Evolutionary conservation across 345 rosid genomes (phyloP), one percentile per base, ranked within the genome.

Genomic region (Syzygium aromaticum): DNA sequence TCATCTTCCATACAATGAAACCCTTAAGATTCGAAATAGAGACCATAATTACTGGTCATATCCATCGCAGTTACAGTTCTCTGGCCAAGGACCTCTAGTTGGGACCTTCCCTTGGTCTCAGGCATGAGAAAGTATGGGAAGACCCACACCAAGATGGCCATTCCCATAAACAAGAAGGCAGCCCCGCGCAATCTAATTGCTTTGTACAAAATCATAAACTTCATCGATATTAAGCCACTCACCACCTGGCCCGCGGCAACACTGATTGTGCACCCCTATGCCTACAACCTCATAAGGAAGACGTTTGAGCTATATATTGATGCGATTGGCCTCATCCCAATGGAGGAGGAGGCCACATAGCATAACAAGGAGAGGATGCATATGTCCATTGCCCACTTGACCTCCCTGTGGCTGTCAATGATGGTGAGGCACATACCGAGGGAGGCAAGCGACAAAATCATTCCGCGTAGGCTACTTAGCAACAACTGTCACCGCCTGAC

Each of bases 241-340:
- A 92, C 91, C 77, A 94, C 91, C 33, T 97, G 91, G 28, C 94
- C 96, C 67, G 93, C 91, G 1, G 94, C 90, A 38, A 96, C 99
- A 4, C 87, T 98, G 54, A 94, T 86, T 88, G 98, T 89, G 88
- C 94, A 83, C 0, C 98, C 99, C 21, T 96, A 98, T 0, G 98
- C 98, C 5, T 98, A 94, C 77, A 97, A 90, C 88, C 92, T 84
- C 87, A 98, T 86, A 22, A 98, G 99, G 61, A 96, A 95, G 27
- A 97, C 94, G 92, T 97, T 98, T 3, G 98, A 90, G 88, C 93
- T 92, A 73, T 95, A 97, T 3, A 97, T 97, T 95, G 95, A 94
- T 16, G 96, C 86, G 52, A 95, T 92, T 3, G 96, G 99, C 11
- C 99, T 98, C 89, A 96, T 88, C 61, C 99, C 98, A 9, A 97